Base-by-base conservation (phyloP, 2,329 filamentous ascomycete species). In the Bipolaris zeicola region DNA sequence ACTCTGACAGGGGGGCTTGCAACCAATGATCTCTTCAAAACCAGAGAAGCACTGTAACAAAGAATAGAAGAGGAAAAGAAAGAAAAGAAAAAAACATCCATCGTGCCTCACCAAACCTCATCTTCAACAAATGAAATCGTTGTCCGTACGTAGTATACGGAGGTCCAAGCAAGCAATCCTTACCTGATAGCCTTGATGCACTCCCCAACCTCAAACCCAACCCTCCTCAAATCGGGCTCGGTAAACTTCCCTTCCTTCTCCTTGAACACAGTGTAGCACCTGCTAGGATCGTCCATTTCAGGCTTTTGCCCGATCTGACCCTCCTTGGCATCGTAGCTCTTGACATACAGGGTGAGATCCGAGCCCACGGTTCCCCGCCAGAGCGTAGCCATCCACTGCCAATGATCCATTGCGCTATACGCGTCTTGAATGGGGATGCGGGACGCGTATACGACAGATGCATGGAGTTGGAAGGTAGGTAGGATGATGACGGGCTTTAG, bases 381-480 rank as follows among this genome's bases (percentile, higher is more conserved):
- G 20, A 97, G 84, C 41, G 90, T 94, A 34, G 94, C 94, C 81
- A 95, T 92, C 94, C 94, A 98, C 75, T 96, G 90, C 92, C 94
- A 98, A 78, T 98, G 94, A 68, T 96, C 92, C n/a, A 90, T 83
- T 0, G 90, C 87, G 14, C 87, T 85, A 74, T 96, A 96, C 6
- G 83, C 82, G 70, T 96, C 92, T 16, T 83, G 80, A 63, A 96
- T 92, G 1, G 90, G 89, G 41, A 93, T 87, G 13, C 83, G 81
- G 52, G 85, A 86, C 1, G 92, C 90, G 72, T 89, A 94, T 45
- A 82, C 80, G 72, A 97, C 90, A 1, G 91, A 89, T 0, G 89
- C 84, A 11, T 88, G 89, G 38, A 97, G 85, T 59, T 92, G 91
- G 76, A 92, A 97, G 20, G 90, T 85, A 0, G 89, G 87, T 26